phyloP scores from a whole-genome alignment of 129 eudicot species.

The Chrysanthemum seticuspe region DNA sequence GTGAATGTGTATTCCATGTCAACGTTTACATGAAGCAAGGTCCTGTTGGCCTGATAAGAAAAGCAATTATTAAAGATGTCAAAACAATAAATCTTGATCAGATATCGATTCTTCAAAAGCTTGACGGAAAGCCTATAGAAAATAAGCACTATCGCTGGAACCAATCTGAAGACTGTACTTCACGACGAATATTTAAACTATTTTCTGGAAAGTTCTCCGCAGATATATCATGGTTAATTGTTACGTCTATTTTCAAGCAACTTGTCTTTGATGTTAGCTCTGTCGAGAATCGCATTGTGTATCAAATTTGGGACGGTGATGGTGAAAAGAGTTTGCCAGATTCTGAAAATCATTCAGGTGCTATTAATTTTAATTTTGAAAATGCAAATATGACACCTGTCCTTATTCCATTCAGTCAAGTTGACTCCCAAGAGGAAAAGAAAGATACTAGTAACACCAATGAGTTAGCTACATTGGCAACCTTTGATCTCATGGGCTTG shows the following conservation, averaged over 20 bases:
- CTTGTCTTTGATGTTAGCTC: conserved; percentile 65
- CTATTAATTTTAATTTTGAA: too few species aligned
- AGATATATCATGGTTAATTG: conserved; percentile 83
- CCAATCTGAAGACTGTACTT: conserved; percentile 64
- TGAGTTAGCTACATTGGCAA: conserved; percentile 31
- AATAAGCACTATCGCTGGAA: conserved; percentile 73
- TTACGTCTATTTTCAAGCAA: conserved; percentile 67
- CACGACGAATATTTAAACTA: conserved; percentile 50
- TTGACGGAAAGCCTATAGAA: conserved; percentile 69
- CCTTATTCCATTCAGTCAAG: too few species aligned
- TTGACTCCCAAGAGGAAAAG: neutral
- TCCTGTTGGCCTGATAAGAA: too few species aligned
- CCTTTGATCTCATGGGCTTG: conserved; percentile 28
- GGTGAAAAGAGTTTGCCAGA: conserved; percentile 23
- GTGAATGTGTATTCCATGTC: conserved; percentile 57
- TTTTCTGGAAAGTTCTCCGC: conserved; percentile 70
- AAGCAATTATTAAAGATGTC: too few species aligned
- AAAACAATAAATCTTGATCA: too few species aligned
- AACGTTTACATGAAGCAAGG: too few species aligned
- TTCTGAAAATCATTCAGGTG: conserved; percentile 18
- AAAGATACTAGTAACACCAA: conserved; percentile 18
- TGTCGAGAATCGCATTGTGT: conserved; percentile 58
- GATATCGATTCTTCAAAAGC: conserved; percentile 37
- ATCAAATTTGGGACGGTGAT: conserved; percentile 63
- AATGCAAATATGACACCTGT: too few species aligned